Evolutionary conservation across 176 grass and related monocot genomes (phyloP).

Genomic region (Ensete glaucum): DNA sequence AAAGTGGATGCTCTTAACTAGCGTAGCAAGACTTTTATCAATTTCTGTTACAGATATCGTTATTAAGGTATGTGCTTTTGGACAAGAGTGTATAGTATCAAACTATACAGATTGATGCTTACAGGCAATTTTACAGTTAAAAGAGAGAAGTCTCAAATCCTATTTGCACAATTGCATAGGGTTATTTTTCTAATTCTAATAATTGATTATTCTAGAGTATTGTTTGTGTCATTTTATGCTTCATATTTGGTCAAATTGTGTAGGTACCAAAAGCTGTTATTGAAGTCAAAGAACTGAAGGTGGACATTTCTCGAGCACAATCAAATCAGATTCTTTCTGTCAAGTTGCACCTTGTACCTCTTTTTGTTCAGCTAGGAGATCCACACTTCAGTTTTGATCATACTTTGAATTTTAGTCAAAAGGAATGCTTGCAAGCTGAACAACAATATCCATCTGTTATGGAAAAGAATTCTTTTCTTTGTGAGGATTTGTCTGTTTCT

Average conservation of each 20-base stretch:
- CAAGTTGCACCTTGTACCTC: constrained; percentile 14
- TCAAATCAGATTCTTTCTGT: constrained; percentile 12
- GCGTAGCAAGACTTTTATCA: constrained; percentile 66
- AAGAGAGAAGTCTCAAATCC: too few relatives aligned
- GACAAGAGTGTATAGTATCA: background rate
- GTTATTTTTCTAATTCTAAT: background rate
- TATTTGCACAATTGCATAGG: background rate
- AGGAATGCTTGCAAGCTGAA: background rate
- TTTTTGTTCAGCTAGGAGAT: constrained; percentile 17
- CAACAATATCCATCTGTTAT: background rate
- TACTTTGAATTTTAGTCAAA: constrained; percentile 7
- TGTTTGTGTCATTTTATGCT: background rate
- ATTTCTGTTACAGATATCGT: constrained; percentile 82
- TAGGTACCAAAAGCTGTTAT: constrained; percentile 15
- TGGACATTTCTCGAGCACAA: constrained; percentile 27
- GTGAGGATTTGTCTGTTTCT: constrained; percentile 11
- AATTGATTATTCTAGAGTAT: background rate
- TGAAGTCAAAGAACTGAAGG: constrained; percentile 32
- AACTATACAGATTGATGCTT: background rate
- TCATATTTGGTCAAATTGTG: background rate
- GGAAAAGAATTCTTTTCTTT: constrained; percentile 13
- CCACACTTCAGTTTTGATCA: constrained; percentile 7
- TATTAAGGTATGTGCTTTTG: constrained; percentile 57
- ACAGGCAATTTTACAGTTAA: too few relatives aligned
- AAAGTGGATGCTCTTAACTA: constrained; percentile 93